These are phyloP conservation scores for Hansenula lynferdii DNA, from an alignment of 1,139 yeast species.

Conservation along the genomic window DNA sequence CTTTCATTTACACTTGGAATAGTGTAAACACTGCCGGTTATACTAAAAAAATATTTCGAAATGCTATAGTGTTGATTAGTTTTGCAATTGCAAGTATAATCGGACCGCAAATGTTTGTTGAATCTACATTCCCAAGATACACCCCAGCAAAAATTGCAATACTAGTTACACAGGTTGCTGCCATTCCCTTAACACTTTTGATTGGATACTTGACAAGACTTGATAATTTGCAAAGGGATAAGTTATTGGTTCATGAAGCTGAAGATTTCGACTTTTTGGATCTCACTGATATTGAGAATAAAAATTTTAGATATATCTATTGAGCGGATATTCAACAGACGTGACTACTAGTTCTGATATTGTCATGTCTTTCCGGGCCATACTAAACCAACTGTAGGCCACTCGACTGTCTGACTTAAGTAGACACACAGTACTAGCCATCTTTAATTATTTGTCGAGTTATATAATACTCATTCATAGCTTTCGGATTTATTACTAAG, in stretches of 20 bases:
- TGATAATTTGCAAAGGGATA: slow-evolving; percentile 28
- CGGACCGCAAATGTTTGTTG: slow-evolving; percentile 40
- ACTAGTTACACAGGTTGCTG: slow-evolving; percentile 33
- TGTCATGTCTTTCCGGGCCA: no score
- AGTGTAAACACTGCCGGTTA: slow-evolving; percentile 34
- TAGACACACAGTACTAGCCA: no score
- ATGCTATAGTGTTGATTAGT: slow-evolving; percentile 36
- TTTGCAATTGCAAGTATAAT: slow-evolving; percentile 37
- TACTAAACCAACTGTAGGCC: no score
- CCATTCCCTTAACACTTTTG: slow-evolving; percentile 8
- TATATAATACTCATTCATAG: no score
- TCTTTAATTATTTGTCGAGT: no score
- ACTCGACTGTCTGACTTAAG: no score
- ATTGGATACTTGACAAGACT: slow-evolving; percentile 27
- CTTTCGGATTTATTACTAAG: no score
- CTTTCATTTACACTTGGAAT: slow-evolving; percentile 36
- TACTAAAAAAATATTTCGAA: slow-evolving; percentile 36
- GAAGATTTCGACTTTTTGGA: slow-evolving; percentile 45
- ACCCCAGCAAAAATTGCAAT: slow-evolving; percentile 46
- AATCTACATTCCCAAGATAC: slow-evolving; percentile 36
- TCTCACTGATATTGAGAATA: slow-evolving; percentile 45
- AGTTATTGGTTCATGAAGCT: slow-evolving; percentile 20
- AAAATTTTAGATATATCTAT: slow-evolving; percentile 35
- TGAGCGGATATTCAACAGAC: no score
- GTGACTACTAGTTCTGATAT: no score